Percentiles rank a stretch among this genome's conserved stretches.
Conservation (phyloP, 208 protist genomes). For the Trypanosoma mega region DNA sequence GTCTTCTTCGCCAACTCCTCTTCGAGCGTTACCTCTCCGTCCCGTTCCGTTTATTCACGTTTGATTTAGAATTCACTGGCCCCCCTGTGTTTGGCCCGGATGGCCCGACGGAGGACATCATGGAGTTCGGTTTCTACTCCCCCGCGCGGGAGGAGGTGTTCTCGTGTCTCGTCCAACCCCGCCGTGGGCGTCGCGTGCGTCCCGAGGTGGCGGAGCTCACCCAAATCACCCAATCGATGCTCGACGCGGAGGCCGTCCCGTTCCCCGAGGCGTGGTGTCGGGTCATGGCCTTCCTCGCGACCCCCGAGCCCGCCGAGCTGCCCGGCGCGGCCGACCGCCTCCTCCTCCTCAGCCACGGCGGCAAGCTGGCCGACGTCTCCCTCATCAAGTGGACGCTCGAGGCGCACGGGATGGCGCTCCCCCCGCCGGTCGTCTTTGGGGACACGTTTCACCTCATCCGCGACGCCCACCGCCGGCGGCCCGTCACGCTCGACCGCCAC, state of each 20-base stretch:
- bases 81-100: slow-evolving; percentile 81
- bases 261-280: slow-evolving; percentile 78
- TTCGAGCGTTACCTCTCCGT: slow-evolving; percentile 86
- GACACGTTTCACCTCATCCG: slow-evolving; percentile 89
- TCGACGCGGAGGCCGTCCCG: slow-evolving; percentile 61
- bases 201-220: slow-evolving; percentile 75
- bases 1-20: slow-evolving; percentile 64
- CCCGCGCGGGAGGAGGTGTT: slow-evolving; percentile 68
- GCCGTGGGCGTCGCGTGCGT: slow-evolving; percentile 44
- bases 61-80: slow-evolving; percentile 91
- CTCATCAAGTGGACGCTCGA: slow-evolving; percentile 86
- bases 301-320: slow-evolving; percentile 66
- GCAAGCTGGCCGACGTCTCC: slow-evolving; percentile 86
- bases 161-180: slow-evolving; percentile 69
- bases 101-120: slow-evolving; percentile 88
- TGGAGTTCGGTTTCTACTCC: slow-evolving; percentile 83
- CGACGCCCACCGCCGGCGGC: slow-evolving; percentile 81
- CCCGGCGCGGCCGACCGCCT: slow-evolving; percentile 59
- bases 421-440: slow-evolving; percentile 71
- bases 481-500: slow-evolving; percentile 88
- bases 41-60: slow-evolving; percentile 83
- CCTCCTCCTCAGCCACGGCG: slow-evolving; percentile 83
- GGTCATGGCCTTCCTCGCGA: slow-evolving; percentile 68
- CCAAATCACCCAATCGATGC: slow-evolving; percentile 73
- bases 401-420: slow-evolving; percentile 61